Evolutionary conservation across 2,329 filamentous ascomycete species (phyloP).

Genomic region (Massarina eburnea): DNA sequence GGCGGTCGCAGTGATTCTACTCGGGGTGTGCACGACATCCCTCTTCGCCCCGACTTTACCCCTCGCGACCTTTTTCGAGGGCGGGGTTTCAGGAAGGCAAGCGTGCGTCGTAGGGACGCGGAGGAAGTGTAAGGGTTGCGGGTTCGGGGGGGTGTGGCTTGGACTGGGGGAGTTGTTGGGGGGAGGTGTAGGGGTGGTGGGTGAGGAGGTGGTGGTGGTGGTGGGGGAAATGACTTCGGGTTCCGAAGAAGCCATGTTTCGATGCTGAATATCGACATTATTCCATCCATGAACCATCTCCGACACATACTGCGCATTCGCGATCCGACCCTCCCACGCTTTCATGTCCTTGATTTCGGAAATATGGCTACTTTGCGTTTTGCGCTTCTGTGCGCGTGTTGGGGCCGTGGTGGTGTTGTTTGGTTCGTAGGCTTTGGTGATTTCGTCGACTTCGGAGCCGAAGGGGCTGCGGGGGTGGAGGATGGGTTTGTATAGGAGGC

Average conservation of each 20-base stretch:
- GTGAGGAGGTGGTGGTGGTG: no score
- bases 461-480: neutral
- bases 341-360: neutral
- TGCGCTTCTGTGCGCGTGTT: no score
- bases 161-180: neutral
- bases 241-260: neutral
- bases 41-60: constrained; percentile 7
- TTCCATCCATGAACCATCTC: neutral
- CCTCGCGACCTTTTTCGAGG: neutral
- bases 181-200: no score
- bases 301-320: neutral
- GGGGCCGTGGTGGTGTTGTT: neutral
- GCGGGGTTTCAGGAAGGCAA: constrained; percentile 3
- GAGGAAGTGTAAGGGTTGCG: neutral
- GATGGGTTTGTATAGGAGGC: neutral
- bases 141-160: neutral
- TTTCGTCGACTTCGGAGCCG: neutral
- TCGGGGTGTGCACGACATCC: constrained; percentile 22
- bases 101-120: neutral
- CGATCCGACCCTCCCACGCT: neutral
- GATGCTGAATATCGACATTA: neutral
- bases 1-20: constrained; percentile 20
- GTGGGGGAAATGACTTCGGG: no score
- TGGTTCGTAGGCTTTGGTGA: neutral
- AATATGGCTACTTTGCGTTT: no score